Evolutionary conservation across 306 rosid species (phyloP).

Genomic region (Cicer yamashitae): DNA sequence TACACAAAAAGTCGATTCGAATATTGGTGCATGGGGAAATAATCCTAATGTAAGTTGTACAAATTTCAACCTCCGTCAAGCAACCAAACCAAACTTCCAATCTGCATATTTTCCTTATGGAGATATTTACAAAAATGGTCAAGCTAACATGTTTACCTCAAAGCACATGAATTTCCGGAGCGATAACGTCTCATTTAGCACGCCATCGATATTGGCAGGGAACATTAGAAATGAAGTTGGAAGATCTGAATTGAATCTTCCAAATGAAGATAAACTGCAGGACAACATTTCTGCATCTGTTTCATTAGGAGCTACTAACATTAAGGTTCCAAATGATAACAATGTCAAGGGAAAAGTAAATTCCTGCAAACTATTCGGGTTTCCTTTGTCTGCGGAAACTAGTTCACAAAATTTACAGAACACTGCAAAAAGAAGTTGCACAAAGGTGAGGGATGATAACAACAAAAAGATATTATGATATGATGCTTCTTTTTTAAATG

Average conservation of each 20-base stretch:
- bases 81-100: conserved; percentile 63
- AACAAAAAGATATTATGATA: conserved; percentile 52
- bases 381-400: conserved; percentile 78
- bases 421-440: conserved; percentile 88
- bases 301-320: conserved; percentile 51
- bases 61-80: conserved; percentile 61
- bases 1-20: conserved; percentile 66
- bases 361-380: conserved; percentile 85
- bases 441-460: conserved; percentile 80
- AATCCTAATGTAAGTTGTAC: conserved; percentile 57
- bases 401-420: conserved; percentile 55
- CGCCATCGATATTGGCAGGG: conserved; percentile 55
- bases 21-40: conserved; percentile 71
- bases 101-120: conserved; percentile 67
- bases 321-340: conserved; percentile 59
- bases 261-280: conserved; percentile 61
- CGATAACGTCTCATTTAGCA: conserved; percentile 53
- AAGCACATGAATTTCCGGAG: conserved; percentile 54
- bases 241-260: conserved; percentile 52
- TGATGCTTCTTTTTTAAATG: conserved; percentile 40
- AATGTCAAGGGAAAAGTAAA: conserved; percentile 52
- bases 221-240: conserved; percentile 58
- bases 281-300: conserved; percentile 56
- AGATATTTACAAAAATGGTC: conserved; percentile 62
- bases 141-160: conserved; percentile 55